A percentile compares a stretch with the other conserved stretches of the same genome.
These are phyloP conservation scores for Boletus semigastroideus DNA, from an alignment of 1,284 basidiomycete species.

Conservation along the genomic window DNA sequence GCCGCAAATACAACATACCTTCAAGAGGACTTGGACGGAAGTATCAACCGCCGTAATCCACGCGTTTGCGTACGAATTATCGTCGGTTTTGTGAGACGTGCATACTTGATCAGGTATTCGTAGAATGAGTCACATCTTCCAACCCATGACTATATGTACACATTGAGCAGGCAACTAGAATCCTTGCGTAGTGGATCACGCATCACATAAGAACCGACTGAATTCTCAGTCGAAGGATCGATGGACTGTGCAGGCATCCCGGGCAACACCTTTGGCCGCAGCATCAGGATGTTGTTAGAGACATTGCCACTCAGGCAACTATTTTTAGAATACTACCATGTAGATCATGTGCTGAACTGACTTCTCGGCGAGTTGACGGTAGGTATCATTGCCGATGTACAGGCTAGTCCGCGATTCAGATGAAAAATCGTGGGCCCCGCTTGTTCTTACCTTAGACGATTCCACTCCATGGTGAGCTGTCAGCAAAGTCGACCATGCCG, in stretches of 20 bases:
- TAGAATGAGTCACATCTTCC: slow-evolving; percentile 66
- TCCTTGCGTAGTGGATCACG: slow-evolving; percentile 19
- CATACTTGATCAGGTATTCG: slow-evolving; percentile 76
- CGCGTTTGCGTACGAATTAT: slow-evolving; percentile 51
- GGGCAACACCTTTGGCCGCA: slow-evolving; percentile 22
- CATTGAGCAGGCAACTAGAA: neutral
- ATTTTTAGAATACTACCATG: slow-evolving; percentile 44
- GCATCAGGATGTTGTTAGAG: slow-evolving; percentile 1
- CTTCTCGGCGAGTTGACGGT: slow-evolving; percentile 50
- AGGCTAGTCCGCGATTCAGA: slow-evolving; percentile 33
- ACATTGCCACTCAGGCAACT: neutral
- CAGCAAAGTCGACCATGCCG: neutral
- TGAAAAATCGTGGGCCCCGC: neutral
- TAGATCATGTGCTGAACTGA: slow-evolving; percentile 50
- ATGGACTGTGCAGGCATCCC: slow-evolving; percentile 61
- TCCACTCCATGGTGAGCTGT: slow-evolving; percentile 48
- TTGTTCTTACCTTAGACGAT: slow-evolving; percentile 34
- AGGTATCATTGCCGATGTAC: slow-evolving; percentile 59
- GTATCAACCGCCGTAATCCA: slow-evolving; percentile 72
- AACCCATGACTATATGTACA: slow-evolving; percentile 56
- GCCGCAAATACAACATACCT: slow-evolving; percentile 33
- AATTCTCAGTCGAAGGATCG: slow-evolving; percentile 52
- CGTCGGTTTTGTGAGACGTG: slow-evolving; percentile 61
- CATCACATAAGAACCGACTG: slow-evolving; percentile 61
- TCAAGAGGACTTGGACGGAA: slow-evolving; percentile 56